These are phyloP conservation scores for Lolium perenne DNA, from an alignment of 176 grass and related monocot species.

Conservation along the genomic window DNA sequence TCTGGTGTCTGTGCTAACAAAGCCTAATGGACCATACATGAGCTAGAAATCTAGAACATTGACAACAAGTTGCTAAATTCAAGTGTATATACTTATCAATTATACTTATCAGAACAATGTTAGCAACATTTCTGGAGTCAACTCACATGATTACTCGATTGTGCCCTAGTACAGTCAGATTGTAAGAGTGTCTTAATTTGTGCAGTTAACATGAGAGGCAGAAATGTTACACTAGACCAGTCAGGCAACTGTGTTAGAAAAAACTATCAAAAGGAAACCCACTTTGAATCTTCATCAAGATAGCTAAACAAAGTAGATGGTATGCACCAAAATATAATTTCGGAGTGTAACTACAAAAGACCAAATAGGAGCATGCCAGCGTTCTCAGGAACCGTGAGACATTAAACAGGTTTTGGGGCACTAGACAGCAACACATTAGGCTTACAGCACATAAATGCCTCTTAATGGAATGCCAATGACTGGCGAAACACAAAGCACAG, in stretches of 20 bases:
- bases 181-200: background rate
- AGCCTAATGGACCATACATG: too few species aligned
- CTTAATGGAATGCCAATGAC: background rate
- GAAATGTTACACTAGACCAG: background rate
- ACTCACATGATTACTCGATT: background rate
- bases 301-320: background rate
- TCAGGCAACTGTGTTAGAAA: background rate
- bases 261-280: background rate
- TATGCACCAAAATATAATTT: background rate
- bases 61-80: background rate
- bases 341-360: background rate
- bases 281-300: background rate
- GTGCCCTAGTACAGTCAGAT: background rate
- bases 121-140: background rate
- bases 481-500: background rate
- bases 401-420: background rate
- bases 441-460: background rate
- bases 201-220: background rate
- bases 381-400: background rate
- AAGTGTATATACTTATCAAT: constrained; percentile 10
- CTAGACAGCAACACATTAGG: background rate
- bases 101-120: background rate
- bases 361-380: too few species aligned
- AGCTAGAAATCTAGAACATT: too few species aligned
- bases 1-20: background rate